Evolutionary conservation across 257 asterid species (phyloP).

Genomic region (Leonotis leonurus): DNA sequence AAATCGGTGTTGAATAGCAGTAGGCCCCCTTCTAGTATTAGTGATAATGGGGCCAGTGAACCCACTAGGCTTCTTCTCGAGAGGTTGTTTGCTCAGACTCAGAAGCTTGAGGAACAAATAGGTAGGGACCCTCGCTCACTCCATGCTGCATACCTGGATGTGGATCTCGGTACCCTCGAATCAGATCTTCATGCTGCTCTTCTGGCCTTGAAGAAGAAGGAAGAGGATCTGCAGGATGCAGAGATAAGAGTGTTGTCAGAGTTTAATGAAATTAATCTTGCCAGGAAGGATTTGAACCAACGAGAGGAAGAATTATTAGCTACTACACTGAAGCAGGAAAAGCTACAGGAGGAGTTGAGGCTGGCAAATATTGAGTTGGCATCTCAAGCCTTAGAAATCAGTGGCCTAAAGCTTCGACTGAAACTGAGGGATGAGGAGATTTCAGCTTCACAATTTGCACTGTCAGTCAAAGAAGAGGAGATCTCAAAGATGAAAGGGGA

Average conservation of each 20-base stretch:
- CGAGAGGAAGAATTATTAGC: slow-evolving; percentile 44
- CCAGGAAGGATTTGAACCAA: slow-evolving; percentile 48
- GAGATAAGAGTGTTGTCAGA: slow-evolving; percentile 53
- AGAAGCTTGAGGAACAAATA: slow-evolving; percentile 72
- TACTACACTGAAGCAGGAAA: slow-evolving; percentile 50
- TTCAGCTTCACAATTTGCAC: slow-evolving; percentile 34
- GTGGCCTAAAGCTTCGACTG: slow-evolving; percentile 50
- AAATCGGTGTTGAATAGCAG: slow-evolving; percentile 51
- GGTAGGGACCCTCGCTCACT: slow-evolving; percentile 51
- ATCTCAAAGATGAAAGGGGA: slow-evolving; percentile 45
- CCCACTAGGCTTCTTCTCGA: slow-evolving; percentile 73
- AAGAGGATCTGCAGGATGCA: slow-evolving; percentile 66
- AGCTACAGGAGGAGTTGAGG: slow-evolving; percentile 60
- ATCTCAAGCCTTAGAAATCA: slow-evolving; percentile 54
- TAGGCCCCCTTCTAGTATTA: slow-evolving; percentile 36
- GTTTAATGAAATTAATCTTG: slow-evolving; percentile 36
- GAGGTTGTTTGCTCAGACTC: slow-evolving; percentile 73
- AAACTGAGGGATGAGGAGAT: slow-evolving; percentile 54
- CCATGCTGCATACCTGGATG: slow-evolving; percentile 44
- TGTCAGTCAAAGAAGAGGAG: slow-evolving; percentile 53
- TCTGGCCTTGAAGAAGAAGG: slow-evolving; percentile 63
- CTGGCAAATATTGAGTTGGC: slow-evolving; percentile 51
- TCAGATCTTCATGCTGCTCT: slow-evolving; percentile 62
- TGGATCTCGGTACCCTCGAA: slow-evolving; percentile 49
- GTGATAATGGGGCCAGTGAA: slow-evolving; percentile 51